Evolutionary conservation across 805 yeast species (phyloP), one percentile per base, ranked within the genome.

Genomic region (Suhomyces canberraensis): DNA sequence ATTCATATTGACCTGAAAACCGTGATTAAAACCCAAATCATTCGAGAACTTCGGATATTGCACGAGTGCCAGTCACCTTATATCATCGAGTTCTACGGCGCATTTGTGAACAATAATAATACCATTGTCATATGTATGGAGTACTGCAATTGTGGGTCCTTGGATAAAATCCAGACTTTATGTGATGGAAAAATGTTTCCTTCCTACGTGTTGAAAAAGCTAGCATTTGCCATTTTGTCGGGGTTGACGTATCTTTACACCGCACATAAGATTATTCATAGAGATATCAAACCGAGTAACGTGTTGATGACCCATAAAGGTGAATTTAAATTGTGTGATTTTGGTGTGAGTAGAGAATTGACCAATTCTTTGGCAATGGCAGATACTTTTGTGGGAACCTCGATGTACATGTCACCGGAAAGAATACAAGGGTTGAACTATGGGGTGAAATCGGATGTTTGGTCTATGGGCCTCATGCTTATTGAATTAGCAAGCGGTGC

Each of bases 351-450:
- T 20, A 79, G 96, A 42, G 96, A 89, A 55, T 71, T 93, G 35
- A 85, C 87, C 39, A 89, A 91, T 60, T 93, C 98, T 1, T 76
- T 93, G 40, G 72, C 73, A 20, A 61, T 66, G 66, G 98, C 97
- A 0, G 96, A 93, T 52, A 93, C 98, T 0, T 93, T 93, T 69
- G 98, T 93, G 8, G 99, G 99, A 1, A 93, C 99, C 0, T 88
- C 96, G 1, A 88, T 95, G 0, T 93, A 93, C 57, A 93, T 93
- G 74, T 85, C 96, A 1, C 99, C 99, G 0, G 99, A 93, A 52
- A 74, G 99, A 44, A 91, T 93, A 37, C 96, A 89, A 61, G 99
- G 99, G 14, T 87, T 86, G 29, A 81, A 82, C 8, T 93, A 93
- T 61, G 84, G 95, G 7, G 82, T 90, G n/a, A 89, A 90, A 48